phyloP scores from a whole-genome alignment of 2,329 filamentous ascomycete genomes.

The Dryadomyces quercus-mongolicae region DNA sequence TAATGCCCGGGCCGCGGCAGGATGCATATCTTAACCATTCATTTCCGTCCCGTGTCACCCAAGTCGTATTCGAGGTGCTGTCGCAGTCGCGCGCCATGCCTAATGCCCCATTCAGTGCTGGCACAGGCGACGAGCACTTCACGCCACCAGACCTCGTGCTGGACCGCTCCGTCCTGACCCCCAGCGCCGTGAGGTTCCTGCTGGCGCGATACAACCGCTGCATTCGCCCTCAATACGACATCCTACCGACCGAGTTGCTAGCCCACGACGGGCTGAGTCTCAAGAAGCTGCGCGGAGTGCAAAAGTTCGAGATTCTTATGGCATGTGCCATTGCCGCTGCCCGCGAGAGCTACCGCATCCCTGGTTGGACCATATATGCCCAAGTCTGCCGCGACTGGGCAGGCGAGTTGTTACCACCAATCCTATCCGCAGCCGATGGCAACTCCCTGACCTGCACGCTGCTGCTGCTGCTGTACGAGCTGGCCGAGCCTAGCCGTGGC shows the following conservation, averaged over 20 bases:
- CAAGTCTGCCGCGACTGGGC: conserved; percentile 1
- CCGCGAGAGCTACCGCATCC: neutral
- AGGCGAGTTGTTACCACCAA: neutral
- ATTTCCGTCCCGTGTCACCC: neutral
- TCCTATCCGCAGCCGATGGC: neutral
- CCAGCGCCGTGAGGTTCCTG: conserved; percentile 1
- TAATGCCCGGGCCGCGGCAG: neutral
- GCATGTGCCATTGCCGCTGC: conserved; percentile 4
- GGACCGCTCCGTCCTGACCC: neutral
- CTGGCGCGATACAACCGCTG: neutral
- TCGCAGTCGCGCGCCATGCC: neutral
- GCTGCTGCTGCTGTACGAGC: conserved; percentile 2
- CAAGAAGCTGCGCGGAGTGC: neutral
- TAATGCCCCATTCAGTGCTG: neutral
- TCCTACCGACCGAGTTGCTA: neutral
- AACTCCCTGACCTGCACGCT: neutral
- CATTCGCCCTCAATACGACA: conserved; percentile 2
- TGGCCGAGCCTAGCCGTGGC: conserved; percentile 2
- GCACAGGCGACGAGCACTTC: neutral
- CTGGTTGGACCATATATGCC: neutral
- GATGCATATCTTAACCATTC: neutral
- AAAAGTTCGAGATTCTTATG: conserved; percentile 2
- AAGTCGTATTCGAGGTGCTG: neutral
- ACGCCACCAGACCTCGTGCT: neutral
- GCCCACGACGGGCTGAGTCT: conserved; percentile 1